A percentile compares a stretch with the other conserved stretches of the same genome.
Conservation (phyloP, 805 yeast species). For the Candida berthetii region DNA sequence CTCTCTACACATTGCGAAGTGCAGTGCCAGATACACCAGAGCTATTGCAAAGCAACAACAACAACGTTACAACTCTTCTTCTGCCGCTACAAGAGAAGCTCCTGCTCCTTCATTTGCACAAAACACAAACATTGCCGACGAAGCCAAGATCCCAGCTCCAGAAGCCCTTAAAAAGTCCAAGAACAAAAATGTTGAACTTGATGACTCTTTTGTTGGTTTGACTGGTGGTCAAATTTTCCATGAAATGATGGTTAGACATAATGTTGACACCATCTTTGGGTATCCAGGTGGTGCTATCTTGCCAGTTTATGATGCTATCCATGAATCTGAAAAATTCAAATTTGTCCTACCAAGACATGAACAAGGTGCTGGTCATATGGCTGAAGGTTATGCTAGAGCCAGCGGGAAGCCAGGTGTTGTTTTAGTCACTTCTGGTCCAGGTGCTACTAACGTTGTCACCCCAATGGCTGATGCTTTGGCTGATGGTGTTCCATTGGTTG, state of each 20-base stretch:
- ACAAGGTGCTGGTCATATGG: slow-evolving; percentile 99
- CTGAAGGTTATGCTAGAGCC: slow-evolving; percentile 97
- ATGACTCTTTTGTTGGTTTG: slow-evolving; percentile 86
- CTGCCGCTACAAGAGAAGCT: slow-evolving; percentile 12
- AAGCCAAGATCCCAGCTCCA: neutral
- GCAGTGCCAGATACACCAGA: neutral
- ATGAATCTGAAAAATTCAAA: slow-evolving; percentile 81
- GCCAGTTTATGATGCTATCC: slow-evolving; percentile 96
- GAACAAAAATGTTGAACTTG: slow-evolving; percentile 35
- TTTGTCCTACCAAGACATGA: slow-evolving; percentile 95
- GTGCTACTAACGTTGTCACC: slow-evolving; percentile 97
- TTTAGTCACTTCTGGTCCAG: slow-evolving; percentile 98
- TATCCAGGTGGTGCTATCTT: slow-evolving; percentile 99
- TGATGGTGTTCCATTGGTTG: slow-evolving; percentile 96
- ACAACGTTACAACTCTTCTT: slow-evolving; percentile 5
- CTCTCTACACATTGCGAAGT: slow-evolving; percentile 5
- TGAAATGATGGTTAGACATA: slow-evolving; percentile 96
- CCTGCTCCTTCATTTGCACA: slow-evolving; percentile 22
- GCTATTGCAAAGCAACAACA: slow-evolving; percentile 2
- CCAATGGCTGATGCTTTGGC: slow-evolving; percentile 97
- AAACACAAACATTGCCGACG: slow-evolving; percentile 3
- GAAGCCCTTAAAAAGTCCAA: slow-evolving; percentile 3
- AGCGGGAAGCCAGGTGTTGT: slow-evolving; percentile 96
- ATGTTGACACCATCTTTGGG: slow-evolving; percentile 94
- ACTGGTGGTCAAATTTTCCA: slow-evolving; percentile 99